phyloP scores from a whole-genome alignment of 1,284 basidiomycete genomes.

The Pseudozyma thailandica region DNA sequence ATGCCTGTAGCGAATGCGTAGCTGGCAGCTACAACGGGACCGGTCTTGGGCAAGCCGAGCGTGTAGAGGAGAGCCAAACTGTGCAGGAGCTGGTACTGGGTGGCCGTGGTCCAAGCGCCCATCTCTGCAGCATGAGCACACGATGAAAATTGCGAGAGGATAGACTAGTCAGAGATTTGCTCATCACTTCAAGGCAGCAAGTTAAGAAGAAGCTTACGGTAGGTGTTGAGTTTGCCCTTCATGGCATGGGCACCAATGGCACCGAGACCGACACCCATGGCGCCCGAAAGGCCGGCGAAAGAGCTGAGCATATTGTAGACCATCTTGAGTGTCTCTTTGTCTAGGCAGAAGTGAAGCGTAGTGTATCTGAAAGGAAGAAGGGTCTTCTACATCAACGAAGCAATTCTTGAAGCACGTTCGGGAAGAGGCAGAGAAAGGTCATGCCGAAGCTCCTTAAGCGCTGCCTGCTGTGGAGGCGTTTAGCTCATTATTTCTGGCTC shows the following conservation, averaged over 20 bases:
- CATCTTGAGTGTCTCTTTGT: slow-evolving; percentile 21
- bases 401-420: neutral
- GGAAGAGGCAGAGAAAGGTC: neutral
- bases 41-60: slow-evolving; percentile 39
- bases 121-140: slow-evolving; percentile 32
- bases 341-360: no score
- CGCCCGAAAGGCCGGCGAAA: slow-evolving; percentile 56
- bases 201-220: slow-evolving; percentile 39
- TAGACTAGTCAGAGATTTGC: neutral
- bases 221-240: slow-evolving; percentile 57
- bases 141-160: neutral
- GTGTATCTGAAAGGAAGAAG: no score
- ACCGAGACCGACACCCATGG: slow-evolving; percentile 51
- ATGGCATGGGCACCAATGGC: slow-evolving; percentile 64
- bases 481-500: neutral
- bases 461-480: neutral
- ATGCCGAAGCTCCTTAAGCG: no score
- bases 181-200: neutral
- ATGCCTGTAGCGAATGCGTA: slow-evolving; percentile 62
- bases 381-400: no score
- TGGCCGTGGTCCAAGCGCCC: slow-evolving; percentile 62
- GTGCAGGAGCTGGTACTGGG: slow-evolving; percentile 64
- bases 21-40: slow-evolving; percentile 45
- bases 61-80: slow-evolving; percentile 60
- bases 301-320: slow-evolving; percentile 42